Percentiles rank a stretch among this genome's conserved stretches.
These are phyloP conservation scores for Scenedesmus sp. DNA, from an alignment of 163 green algal species.

Conservation along the genomic window DNA sequence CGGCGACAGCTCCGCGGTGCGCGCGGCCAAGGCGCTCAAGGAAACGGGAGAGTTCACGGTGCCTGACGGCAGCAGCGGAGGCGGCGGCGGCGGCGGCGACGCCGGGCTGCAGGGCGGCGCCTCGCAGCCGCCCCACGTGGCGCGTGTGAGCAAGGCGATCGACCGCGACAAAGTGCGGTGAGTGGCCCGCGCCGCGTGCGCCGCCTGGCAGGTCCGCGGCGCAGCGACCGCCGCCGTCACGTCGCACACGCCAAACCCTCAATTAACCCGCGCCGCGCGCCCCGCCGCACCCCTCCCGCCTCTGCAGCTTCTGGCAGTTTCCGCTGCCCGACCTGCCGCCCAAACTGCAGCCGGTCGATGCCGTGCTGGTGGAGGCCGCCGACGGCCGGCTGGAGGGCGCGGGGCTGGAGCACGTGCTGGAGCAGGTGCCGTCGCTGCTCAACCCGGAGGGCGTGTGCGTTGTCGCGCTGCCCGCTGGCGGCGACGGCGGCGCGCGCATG, in stretches of 20 bases:
- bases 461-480: constrained; percentile 11
- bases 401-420: constrained; percentile 10
- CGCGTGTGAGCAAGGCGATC: background rate
- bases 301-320: constrained; percentile 44
- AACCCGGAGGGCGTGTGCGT: constrained; percentile 33
- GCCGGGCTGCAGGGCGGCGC: background rate
- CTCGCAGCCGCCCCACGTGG: background rate
- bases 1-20: background rate
- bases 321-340: constrained; percentile 42
- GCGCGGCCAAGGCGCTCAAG: constrained; percentile 45
- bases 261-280: no score
- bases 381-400: background rate
- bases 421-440: constrained; percentile 35
- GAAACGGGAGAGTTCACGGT: no score
- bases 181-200: no score
- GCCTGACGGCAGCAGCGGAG: background rate
- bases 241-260: background rate
- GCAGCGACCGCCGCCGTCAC: background rate
- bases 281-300: no score
- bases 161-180: constrained; percentile 41
- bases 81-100: background rate
- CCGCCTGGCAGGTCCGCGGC: background rate
- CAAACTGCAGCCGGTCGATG: constrained; percentile 44
- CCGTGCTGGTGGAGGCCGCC: constrained; percentile 36
- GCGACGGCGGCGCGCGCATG: background rate